Percentiles rank a stretch among this genome's conserved stretches.
Conservation (phyloP, 148 eudicot species). For the Spergularia bocconei region DNA sequence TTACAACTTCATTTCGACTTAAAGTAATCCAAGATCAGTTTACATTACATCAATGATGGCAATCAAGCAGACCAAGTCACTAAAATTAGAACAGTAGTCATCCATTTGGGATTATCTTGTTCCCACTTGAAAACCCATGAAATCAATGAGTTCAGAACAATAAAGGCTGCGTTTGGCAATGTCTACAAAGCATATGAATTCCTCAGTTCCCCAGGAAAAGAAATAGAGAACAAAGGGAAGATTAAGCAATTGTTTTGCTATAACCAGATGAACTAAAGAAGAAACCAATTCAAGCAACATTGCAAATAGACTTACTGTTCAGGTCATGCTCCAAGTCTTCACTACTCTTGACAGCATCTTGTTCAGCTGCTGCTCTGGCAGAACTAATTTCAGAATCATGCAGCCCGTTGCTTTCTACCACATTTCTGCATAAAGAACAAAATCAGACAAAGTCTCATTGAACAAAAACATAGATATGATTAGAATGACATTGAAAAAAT, state of each 20-base stretch:
- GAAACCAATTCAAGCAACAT: background rate
- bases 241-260: background rate
- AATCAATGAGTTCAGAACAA: too few relatives aligned
- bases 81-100: too few relatives aligned
- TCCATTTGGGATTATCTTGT: too few relatives aligned
- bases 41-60: background rate
- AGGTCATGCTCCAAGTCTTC: constrained; percentile 52
- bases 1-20: background rate
- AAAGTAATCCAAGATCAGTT: background rate
- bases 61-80: background rate
- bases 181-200: too few relatives aligned
- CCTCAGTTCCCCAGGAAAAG: too few relatives aligned
- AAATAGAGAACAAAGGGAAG: too few relatives aligned
- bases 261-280: background rate
- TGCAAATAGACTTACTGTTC: constrained; percentile 41
- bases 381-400: constrained; percentile 61
- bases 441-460: background rate
- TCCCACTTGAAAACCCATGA: too few relatives aligned
- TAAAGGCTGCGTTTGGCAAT: too few relatives aligned
- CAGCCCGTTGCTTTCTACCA: constrained; percentile 51
- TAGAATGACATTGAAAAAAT: background rate
- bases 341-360: constrained; percentile 52
- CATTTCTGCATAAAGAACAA: constrained; percentile 40
- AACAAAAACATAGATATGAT: background rate
- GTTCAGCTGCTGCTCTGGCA: constrained; percentile 60